Percentiles rank a stretch among this genome's conserved stretches.
phyloP scores from a whole-genome alignment of 78 protist genomes.

The slime mould (Dictyostelium discoideum) region dicty_2.7 NC_007089.4:4119001-4119500 shows the following conservation, averaged over 20 bases:
- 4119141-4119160: neutral
- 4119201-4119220: neutral
- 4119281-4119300: neutral
- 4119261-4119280: neutral
- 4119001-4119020: neutral
- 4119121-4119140: neutral
- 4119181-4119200: neutral
- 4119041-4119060: neutral
- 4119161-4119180: neutral
- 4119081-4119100: neutral
- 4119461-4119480: too few species aligned
- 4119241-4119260: neutral
- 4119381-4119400: neutral
- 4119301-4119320: neutral
- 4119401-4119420: neutral
- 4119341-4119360: neutral
- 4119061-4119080: neutral
- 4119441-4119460: too few species aligned
- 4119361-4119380: neutral
- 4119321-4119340: neutral
- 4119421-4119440: too few species aligned
- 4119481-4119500: too few species aligned
- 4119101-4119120: neutral
- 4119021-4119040: neutral
- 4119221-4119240: neutral